Conservation (phyloP, 257 asterid species). For the Jacaranda mimosifolia region DNA sequence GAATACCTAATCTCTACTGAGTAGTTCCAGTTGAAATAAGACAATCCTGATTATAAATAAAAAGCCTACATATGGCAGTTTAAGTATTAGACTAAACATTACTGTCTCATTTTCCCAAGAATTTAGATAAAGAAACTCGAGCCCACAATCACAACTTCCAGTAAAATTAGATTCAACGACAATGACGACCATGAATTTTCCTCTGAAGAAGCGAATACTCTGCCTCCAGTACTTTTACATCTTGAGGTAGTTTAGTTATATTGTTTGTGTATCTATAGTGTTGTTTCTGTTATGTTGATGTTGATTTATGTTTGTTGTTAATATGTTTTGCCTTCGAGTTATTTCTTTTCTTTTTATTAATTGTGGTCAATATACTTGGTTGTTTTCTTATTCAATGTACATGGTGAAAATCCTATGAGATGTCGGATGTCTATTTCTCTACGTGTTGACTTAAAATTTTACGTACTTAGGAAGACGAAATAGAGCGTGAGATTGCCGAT, state of each 20-base stretch:
- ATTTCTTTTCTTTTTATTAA: background rate
- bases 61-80: background rate
- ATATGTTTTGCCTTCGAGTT: background rate
- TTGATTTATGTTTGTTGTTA: background rate
- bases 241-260: too few species aligned
- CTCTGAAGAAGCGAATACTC: slow-evolving; percentile 58
- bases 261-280: background rate
- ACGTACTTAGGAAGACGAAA: slow-evolving; percentile 56
- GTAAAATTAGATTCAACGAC: too few species aligned
- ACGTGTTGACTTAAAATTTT: background rate
- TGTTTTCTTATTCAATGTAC: background rate
- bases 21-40: too few species aligned
- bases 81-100: too few species aligned
- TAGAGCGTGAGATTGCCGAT: slow-evolving; percentile 77
- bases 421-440: background rate
- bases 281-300: background rate
- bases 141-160: too few species aligned
- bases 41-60: too few species aligned
- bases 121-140: too few species aligned
- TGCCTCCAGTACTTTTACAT: slow-evolving; percentile 1
- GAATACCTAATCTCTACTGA: too few species aligned
- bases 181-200: too few species aligned
- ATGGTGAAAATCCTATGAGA: background rate
- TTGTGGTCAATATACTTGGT: background rate
- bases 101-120: too few species aligned